phyloP scores from a whole-genome alignment of 2,329 filamentous ascomycete species.

The Fusarium torreyae region DNA sequence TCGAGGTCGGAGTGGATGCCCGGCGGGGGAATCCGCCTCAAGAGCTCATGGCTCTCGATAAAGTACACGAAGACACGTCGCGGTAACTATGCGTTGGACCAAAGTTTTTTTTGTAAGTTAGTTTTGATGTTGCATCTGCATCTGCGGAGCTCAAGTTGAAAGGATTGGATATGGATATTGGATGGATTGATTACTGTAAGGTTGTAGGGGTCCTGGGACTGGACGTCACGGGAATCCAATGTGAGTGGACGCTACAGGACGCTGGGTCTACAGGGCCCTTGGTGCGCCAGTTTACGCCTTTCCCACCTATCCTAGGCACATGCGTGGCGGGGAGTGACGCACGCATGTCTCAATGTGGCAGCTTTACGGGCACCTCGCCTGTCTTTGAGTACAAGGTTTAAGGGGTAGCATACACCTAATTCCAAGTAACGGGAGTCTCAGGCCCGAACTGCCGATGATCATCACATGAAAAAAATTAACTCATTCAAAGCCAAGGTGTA shows the following conservation, averaged over 20 bases:
- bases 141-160: slow-evolving; percentile 28
- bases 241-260: slow-evolving; percentile 30
- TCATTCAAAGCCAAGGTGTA: slow-evolving; percentile 22
- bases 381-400: slow-evolving; percentile 30
- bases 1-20: slow-evolving; percentile 39
- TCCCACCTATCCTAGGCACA: slow-evolving; percentile 38
- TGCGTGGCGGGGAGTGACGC: slow-evolving; percentile 44
- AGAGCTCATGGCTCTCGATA: slow-evolving; percentile 40
- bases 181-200: slow-evolving; percentile 1
- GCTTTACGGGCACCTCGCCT: slow-evolving; percentile 12
- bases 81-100: slow-evolving; percentile 17
- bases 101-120: slow-evolving; percentile 19
- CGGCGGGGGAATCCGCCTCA: slow-evolving; percentile 41
- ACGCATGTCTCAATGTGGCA: slow-evolving; percentile 34
- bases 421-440: slow-evolving; percentile 33
- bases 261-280: slow-evolving; percentile 34
- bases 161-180: slow-evolving; percentile 33
- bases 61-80: slow-evolving; percentile 18
- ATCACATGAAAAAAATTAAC: slow-evolving; percentile 43
- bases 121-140: slow-evolving; percentile 38
- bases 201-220: slow-evolving; percentile 35
- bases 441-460: slow-evolving; percentile 30
- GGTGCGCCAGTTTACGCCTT: slow-evolving; percentile 27
- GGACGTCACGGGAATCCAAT: slow-evolving; percentile 36
- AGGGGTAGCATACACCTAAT: slow-evolving; percentile 20